Conservation (phyloP, 345 rosid species). For the Gossypium bickii region DNA sequence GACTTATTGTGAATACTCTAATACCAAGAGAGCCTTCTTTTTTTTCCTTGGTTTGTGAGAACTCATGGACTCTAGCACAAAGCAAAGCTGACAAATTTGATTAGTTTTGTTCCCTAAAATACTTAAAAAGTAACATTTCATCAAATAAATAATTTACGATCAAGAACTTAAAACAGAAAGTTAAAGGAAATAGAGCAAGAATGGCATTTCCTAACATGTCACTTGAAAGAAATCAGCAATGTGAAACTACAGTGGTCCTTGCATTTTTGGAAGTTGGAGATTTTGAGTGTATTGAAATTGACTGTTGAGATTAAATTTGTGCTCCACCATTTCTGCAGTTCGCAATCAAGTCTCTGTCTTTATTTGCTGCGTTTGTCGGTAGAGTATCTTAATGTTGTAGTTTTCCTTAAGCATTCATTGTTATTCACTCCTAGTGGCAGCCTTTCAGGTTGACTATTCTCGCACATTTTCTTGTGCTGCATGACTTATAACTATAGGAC, state of each 20-base stretch:
- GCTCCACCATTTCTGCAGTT: slow-evolving; percentile 5
- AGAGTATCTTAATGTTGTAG: slow-evolving; percentile 7
- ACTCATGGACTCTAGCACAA: too few species aligned
- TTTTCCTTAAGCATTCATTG: background rate
- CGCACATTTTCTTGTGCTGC: background rate
- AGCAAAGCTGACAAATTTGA: background rate
- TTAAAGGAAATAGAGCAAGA: background rate
- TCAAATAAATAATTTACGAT: background rate
- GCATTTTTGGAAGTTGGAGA: background rate
- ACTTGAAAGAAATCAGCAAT: background rate
- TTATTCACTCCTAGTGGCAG: background rate
- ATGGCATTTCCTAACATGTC: background rate
- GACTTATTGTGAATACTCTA: background rate
- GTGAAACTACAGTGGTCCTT: too few species aligned
- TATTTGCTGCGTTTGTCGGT: background rate
- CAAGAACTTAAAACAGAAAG: background rate
- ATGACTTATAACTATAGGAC: background rate
- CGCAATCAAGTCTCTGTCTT: slow-evolving; percentile 11
- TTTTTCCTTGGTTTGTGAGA: too few species aligned
- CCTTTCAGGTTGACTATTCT: background rate
- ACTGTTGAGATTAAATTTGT: background rate
- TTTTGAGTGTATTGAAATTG: background rate
- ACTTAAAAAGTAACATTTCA: background rate
- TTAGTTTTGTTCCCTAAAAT: background rate
- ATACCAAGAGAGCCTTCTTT: background rate